Evolutionary conservation across 2,329 filamentous ascomycete species (phyloP).

Genomic region (Cladophialophora bantiana): DNA sequence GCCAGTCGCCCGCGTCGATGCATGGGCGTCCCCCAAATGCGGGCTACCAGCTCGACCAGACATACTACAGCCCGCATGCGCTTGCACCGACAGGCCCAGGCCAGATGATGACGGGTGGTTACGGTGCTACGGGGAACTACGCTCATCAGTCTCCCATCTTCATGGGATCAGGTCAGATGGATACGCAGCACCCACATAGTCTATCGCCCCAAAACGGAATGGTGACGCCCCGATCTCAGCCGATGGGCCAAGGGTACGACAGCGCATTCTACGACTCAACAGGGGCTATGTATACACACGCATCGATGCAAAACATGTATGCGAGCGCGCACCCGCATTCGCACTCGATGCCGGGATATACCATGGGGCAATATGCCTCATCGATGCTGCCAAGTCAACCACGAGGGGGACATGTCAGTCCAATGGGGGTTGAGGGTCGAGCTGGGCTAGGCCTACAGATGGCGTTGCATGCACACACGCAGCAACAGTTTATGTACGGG

Average conservation of each 20-base stretch:
- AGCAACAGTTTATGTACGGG: slow-evolving; percentile 25
- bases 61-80: slow-evolving; percentile 30
- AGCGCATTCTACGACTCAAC: slow-evolving; percentile 19
- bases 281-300: slow-evolving; percentile 24
- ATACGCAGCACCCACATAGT: slow-evolving; percentile 20
- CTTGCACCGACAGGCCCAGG: slow-evolving; percentile 22
- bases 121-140: slow-evolving; percentile 13
- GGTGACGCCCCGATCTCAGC: slow-evolving; percentile 31
- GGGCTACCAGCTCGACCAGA: slow-evolving; percentile 20
- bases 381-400: slow-evolving; percentile 23
- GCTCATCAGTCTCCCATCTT: slow-evolving; percentile 21
- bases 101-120: slow-evolving; percentile 14
- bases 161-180: slow-evolving; percentile 13
- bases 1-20: slow-evolving; percentile 37
- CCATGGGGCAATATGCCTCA: slow-evolving; percentile 21
- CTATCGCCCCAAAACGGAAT: slow-evolving; percentile 27
- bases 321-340: slow-evolving; percentile 19
- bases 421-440: slow-evolving; percentile 16
- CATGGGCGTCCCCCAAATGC: slow-evolving; percentile 24
- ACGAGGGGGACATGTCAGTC: slow-evolving; percentile 11
- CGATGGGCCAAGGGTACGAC: slow-evolving; percentile 14
- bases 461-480: slow-evolving; percentile 13
- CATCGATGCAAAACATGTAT: slow-evolving; percentile 24
- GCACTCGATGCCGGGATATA: slow-evolving; percentile 22
- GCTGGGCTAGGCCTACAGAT: slow-evolving; percentile 32